Percentiles rank a stretch among this genome's conserved stretches.
Conservation (phyloP, 352 stramenopile genomes). For the Globisporangium heterothallicum region DNA sequence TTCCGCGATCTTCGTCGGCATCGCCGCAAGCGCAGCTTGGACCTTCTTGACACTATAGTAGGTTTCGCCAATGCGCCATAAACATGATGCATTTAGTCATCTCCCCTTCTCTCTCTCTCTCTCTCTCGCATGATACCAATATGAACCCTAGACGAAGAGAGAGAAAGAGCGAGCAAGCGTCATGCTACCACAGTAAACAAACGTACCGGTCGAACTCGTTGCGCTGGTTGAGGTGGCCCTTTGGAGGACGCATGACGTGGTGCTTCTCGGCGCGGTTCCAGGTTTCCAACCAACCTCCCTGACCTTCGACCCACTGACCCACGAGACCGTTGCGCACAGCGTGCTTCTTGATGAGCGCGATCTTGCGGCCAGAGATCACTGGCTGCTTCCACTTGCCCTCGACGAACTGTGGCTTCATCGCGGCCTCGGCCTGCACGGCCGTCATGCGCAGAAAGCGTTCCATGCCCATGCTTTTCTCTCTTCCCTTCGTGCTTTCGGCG, state of each 20-base stretch:
- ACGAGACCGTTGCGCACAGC: constrained; percentile 61
- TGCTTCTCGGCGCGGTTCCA: constrained; percentile 81
- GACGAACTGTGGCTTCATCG: constrained; percentile 74
- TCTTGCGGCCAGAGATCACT: constrained; percentile 71
- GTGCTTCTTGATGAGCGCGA: constrained; percentile 82
- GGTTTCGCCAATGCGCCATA: neutral
- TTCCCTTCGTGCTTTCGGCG: constrained; percentile 2
- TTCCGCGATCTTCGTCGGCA: constrained; percentile 82
- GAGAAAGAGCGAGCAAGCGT: too few species aligned
- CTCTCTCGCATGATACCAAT: too few species aligned
- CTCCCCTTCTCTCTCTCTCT: too few species aligned
- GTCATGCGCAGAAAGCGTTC: constrained; percentile 73
- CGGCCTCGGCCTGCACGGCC: constrained; percentile 62
- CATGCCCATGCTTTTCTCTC: constrained; percentile 24
- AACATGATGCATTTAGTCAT: neutral
- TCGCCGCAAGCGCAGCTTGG: constrained; percentile 70
- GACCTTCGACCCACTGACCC: constrained; percentile 69
- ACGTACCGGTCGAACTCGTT: constrained; percentile 78
- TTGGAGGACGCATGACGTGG: constrained; percentile 79
- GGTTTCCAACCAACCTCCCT: constrained; percentile 74
- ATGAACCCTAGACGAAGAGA: too few species aligned
- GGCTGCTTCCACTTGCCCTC: constrained; percentile 85
- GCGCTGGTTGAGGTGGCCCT: constrained; percentile 75
- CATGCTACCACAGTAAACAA: too few species aligned
- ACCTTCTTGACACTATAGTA: constrained; percentile 74